Base-by-base conservation (phyloP, 768 basidiomycete species). In the Lactifluus rugatus region DNA sequence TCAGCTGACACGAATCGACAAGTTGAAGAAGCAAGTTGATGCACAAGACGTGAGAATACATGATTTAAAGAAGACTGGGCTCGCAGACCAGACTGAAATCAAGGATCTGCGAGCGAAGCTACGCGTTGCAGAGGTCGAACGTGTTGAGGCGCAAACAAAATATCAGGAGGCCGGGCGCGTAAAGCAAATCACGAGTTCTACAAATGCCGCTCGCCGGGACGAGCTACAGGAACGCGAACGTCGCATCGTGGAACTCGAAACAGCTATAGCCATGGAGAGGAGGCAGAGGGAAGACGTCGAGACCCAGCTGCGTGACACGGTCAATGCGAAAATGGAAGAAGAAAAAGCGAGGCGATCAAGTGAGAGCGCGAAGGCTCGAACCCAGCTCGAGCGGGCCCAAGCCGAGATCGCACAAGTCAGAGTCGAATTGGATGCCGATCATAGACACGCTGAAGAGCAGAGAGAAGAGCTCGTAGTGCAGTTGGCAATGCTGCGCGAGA, bases 21-120 rank as follows among this genome's bases (percentile, higher is more conserved):
- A 82, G 64, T 74, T 83, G 56, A 84, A 78, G 74, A 85, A 80
- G 66, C 83, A 83, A 57, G 78, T 74, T 28, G 79, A 81, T 3
- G 57, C 71, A 5, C 75, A 82, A 45, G 85, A 87, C 31, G 61
- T 69, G n/a, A 79, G 81, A 41, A 63, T 86, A 3, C 81, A 82
- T 41, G 86, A 86, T 49, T 71, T 83, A 58, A 85, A 80, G 69
- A 81, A 77, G 64, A 56, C 69, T 19, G 70, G 72, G 17, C 59
- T 69, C 0, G 60, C 72, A 0, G 83, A 85, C 57, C 81, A 85
- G 64, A 69, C 73, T 0, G 85, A 88, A 67, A 66, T 86, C 66
- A 87, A 81, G 64, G 84, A 82, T 21, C 67, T 85, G 5, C 78
- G 80, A 16, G 66, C 74, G 39, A 87, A 83, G 68, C 71, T 87